These are phyloP conservation scores for Zymoseptoria pseudotritici DNA, from an alignment of 2,329 filamentous ascomycete species.

Conservation along the genomic window DNA sequence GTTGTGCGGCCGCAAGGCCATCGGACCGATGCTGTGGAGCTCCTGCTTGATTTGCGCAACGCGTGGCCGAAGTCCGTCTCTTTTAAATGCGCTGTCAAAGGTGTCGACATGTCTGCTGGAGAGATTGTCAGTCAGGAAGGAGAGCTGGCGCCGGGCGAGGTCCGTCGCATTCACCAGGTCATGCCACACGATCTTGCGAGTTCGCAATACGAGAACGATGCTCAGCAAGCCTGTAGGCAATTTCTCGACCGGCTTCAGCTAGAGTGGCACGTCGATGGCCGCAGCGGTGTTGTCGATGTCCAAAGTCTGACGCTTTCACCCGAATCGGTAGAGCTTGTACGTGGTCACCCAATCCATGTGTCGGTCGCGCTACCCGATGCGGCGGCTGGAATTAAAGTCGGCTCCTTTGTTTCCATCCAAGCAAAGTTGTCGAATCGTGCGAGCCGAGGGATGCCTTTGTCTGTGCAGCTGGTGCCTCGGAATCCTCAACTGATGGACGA, in stretches of 20 bases:
- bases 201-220: constrained; percentile 8
- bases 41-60: constrained; percentile 80
- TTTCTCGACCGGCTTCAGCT: constrained; percentile 17
- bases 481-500: constrained; percentile 3
- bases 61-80: constrained; percentile 77
- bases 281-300: constrained; percentile 18
- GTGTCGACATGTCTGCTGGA: constrained; percentile 3
- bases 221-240: constrained; percentile 7
- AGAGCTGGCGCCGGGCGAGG: constrained; percentile 15
- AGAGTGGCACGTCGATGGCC: constrained; percentile 15
- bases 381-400: not conserved
- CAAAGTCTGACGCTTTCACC: constrained; percentile 10
- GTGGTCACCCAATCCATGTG: constrained; percentile 9
- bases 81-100: constrained; percentile 13
- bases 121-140: constrained; percentile 7
- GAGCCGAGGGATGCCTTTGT: constrained; percentile 8
- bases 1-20: constrained; percentile 54
- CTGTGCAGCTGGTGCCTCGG: constrained; percentile 7
- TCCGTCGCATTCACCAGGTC: constrained; percentile 13
- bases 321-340: constrained; percentile 11
- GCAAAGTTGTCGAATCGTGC: constrained; percentile 7
- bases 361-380: not conserved
- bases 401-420: constrained; percentile 12
- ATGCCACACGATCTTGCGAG: constrained; percentile 1
- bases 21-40: constrained; percentile 58